Percentiles rank a stretch among this genome's conserved stretches.
These are phyloP conservation scores for Trametes villosa DNA, from an alignment of 768 basidiomycete genomes.

Conservation along the genomic window DNA sequence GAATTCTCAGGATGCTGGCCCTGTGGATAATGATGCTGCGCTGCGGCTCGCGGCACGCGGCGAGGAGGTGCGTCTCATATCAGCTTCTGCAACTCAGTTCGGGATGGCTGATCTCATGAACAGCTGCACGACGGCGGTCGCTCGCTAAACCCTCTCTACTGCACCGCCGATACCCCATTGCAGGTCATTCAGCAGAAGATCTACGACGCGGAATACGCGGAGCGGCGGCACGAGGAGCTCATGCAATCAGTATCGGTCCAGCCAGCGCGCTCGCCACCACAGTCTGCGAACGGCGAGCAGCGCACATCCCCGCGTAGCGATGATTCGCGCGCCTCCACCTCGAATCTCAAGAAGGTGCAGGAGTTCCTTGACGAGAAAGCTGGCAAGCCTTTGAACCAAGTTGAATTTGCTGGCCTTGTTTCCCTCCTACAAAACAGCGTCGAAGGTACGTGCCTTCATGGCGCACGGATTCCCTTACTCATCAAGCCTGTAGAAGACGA, in stretches of 20 bases:
- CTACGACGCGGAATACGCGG: neutral
- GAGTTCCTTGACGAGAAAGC: constrained; percentile 51
- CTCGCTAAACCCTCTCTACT: neutral
- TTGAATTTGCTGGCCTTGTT: constrained; percentile 59
- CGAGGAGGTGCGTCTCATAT: constrained; percentile 9
- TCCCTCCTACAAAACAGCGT: constrained; percentile 57
- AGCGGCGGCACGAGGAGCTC: neutral
- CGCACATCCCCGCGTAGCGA: constrained; percentile 21
- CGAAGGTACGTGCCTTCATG: constrained; percentile 41
- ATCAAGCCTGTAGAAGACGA: constrained; percentile 28
- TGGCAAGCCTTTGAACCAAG: constrained; percentile 51
- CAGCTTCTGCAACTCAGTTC: neutral
- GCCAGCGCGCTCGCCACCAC: constrained; percentile 6
- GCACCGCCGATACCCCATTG: neutral
- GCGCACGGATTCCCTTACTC: constrained; percentile 8
- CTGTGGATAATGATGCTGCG: constrained; percentile 13
- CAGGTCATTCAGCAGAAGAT: neutral
- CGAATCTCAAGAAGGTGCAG: constrained; percentile 22
- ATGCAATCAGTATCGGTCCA: neutral
- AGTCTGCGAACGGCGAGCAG: constrained; percentile 5
- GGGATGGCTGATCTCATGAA: neutral
- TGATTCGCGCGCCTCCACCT: constrained; percentile 10
- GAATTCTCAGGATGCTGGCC: constrained; percentile 12
- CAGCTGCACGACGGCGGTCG: neutral
- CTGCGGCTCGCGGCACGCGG: constrained; percentile 11